These are phyloP conservation scores for Vanderwaltozyma yarrowii DNA, from an alignment of 805 yeast genomes.

Conservation along the genomic window DNA sequence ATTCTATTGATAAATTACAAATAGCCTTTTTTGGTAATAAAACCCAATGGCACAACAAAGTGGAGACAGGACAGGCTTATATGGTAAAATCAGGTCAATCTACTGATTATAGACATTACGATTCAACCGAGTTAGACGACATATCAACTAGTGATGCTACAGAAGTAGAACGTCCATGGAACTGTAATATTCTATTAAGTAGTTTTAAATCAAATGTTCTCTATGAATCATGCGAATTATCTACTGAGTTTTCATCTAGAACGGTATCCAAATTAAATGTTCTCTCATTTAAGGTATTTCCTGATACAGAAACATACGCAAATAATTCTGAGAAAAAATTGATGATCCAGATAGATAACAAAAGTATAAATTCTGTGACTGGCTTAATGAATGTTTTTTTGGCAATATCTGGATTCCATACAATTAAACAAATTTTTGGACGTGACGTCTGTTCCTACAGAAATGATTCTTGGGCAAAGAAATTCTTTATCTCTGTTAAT, in stretches of 20 bases:
- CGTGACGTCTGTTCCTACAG: conserved; percentile 21
- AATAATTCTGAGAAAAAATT: conserved; percentile 16
- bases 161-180: conserved; percentile 26
- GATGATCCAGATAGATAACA: conserved; percentile 17
- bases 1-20: conserved; percentile 19
- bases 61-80: conserved; percentile 10
- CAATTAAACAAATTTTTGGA: conserved; percentile 33
- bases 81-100: conserved; percentile 14
- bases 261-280: conserved; percentile 27
- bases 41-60: conserved; percentile 20
- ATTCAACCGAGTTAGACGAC: conserved; percentile 12
- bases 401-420: conserved; percentile 34
- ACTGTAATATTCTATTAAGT: conserved; percentile 13
- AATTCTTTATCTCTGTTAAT: conserved; percentile 15
- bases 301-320: conserved; percentile 17
- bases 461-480: conserved; percentile 22
- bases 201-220: conserved; percentile 21
- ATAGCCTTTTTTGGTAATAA: conserved; percentile 17
- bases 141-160: conserved; percentile 25
- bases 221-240: conserved; percentile 26
- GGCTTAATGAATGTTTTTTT: conserved; percentile 38
- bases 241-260: conserved; percentile 12
- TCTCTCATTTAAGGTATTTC: conserved; percentile 16
- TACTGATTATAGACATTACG: conserved; percentile 7
- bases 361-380: conserved; percentile 26